Evolutionary conservation across 2,329 filamentous ascomycete genomes (phyloP).

Genomic region (Metarhizium album): DNA sequence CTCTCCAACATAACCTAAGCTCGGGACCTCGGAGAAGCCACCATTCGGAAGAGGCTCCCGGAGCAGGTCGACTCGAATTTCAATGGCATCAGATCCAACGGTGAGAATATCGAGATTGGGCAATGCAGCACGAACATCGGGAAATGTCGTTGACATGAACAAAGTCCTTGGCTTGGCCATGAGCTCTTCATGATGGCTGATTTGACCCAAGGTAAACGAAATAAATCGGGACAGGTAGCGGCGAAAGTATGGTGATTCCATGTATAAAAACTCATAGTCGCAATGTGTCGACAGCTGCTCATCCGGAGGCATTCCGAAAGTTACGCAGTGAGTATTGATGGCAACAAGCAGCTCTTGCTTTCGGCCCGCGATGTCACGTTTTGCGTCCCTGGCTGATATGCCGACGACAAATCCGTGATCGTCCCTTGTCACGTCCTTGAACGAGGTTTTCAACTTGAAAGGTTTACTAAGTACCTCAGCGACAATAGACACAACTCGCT

Average conservation of each 20-base stretch:
- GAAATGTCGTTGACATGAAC: conserved; percentile 81
- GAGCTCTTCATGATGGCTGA: conserved; percentile 65
- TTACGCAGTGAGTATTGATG: conserved; percentile 69
- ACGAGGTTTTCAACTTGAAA: conserved; percentile 45
- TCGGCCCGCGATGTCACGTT: conserved; percentile 45
- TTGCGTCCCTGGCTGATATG: conserved; percentile 46
- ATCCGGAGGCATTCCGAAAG: conserved; percentile 59
- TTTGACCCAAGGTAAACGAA: conserved; percentile 69
- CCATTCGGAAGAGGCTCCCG: conserved; percentile 58
- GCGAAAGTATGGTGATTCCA: conserved; percentile 58
- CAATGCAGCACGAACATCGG: conserved; percentile 70
- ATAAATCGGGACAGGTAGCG: conserved; percentile 70
- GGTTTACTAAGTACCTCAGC: conserved; percentile 72
- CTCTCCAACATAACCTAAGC: conserved; percentile 73
- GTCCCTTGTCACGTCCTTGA: conserved; percentile 41
- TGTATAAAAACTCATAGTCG: conserved; percentile 83
- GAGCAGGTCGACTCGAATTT: conserved; percentile 73
- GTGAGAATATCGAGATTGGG: conserved; percentile 81
- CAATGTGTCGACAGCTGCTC: conserved; percentile 53
- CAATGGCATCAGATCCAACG: conserved; percentile 76
- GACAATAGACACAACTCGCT: conserved; percentile 62
- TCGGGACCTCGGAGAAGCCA: conserved; percentile 55
- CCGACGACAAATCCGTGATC: conserved; percentile 59
- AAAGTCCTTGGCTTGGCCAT: conserved; percentile 71
- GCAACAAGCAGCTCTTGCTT: conserved; percentile 50